Base-by-base conservation (phyloP, 116 monocot species). In the Zostera marina region DNA sequence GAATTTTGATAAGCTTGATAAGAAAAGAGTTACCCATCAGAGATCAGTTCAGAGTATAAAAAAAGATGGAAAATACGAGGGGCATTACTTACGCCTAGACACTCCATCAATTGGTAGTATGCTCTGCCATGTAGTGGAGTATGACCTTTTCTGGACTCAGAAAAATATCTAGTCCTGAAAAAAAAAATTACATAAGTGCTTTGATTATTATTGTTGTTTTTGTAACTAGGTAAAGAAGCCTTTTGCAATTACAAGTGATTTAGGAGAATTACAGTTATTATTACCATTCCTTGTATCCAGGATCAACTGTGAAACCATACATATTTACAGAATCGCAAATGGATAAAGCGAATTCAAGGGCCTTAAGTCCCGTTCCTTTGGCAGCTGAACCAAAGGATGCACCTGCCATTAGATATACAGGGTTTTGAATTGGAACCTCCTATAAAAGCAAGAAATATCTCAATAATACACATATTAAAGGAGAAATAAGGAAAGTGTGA, bases 71-170 rank as follows among this genome's bases (percentile, higher is more conserved):
- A 53, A 48, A 63, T 11, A 19, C 54, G 6, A 61, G 15, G 17
- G 55, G n/a, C 21, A 13, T 41, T 52, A 69, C 72, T 75, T 71
- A 94, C 96, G 48, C 98, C 90, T 24, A 98, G 64, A 62, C 98
- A 98, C 72, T 98, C 98, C 98, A 98, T 98, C 86, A 98, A 78
- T 68, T 98, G 98, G 56, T 86, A 98, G 73, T 98, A 98, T 68
- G 98, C 86, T 48, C 98, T 80, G 19, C 98, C 98, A 62, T 80
- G 74, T 16, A 98, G 70, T 63, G 98, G 98, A 66, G 98, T 90
- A 59, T 98, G 98, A 3, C 98, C 98, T 70, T 86, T 76, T 65
- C 98, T 82, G 23, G 91, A 83, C 64, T 98, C 90, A 56, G 90
- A 90, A 63, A 98, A 98, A 70, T 98, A 98, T 54, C 98, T 82